Percentiles rank a stretch among this genome's conserved stretches.
Conservation (phyloP, 192 early-diverging fungal genomes). For the Radiomyces spectabilis region DNA sequence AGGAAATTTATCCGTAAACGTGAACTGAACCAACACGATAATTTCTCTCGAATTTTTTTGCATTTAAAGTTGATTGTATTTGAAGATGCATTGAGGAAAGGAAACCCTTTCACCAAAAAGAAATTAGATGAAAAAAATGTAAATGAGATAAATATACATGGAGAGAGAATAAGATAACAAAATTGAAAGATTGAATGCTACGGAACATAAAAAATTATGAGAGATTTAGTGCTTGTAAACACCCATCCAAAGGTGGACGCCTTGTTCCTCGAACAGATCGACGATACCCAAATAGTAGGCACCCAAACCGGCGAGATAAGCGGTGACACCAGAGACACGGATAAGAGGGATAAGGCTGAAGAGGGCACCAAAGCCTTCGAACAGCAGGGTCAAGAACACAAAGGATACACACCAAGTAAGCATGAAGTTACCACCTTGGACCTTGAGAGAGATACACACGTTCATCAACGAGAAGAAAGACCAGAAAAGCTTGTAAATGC, state of each 20-base stretch:
- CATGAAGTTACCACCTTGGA: conserved; percentile 13
- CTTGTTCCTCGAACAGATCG: conserved; percentile 27
- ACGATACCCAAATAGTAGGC: conserved; percentile 23
- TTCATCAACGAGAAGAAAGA: conserved; percentile 4
- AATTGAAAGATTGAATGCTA: no score
- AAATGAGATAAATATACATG: no score
- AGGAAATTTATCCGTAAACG: no score
- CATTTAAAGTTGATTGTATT: no score
- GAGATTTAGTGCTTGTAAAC: not conserved
- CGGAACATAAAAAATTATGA: not conserved
- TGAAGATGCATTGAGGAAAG: no score
- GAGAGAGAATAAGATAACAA: no score
- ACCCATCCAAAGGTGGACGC: conserved; percentile 3
- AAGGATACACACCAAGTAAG: conserved; percentile 9
- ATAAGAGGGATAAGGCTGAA: not conserved
- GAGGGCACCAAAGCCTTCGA: conserved; percentile 1
- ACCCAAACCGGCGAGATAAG: conserved; percentile 12
- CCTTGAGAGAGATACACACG: conserved; percentile 3
- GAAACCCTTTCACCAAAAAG: no score
- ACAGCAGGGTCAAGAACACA: conserved; percentile 17
- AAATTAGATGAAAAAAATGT: no score
- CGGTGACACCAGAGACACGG: conserved; percentile 17
- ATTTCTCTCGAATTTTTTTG: no score
- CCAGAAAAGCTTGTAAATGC: conserved; percentile 18
- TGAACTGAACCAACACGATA: no score